Evolutionary conservation across 2,329 filamentous ascomycete genomes (phyloP).

Genomic region (Ophiostoma himal-ulmi): DNA sequence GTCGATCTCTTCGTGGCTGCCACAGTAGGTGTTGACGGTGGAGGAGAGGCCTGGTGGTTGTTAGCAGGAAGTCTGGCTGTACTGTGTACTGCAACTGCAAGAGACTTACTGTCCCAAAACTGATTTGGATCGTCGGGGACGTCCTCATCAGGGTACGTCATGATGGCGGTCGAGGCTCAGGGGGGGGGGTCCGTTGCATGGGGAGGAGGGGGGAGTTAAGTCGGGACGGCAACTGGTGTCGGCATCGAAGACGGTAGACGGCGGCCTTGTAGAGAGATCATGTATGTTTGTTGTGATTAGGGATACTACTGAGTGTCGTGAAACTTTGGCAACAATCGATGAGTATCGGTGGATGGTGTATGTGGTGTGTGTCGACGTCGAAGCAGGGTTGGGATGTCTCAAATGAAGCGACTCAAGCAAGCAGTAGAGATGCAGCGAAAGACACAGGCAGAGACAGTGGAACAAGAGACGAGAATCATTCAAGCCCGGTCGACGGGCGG

Average conservation of each 20-base stretch:
- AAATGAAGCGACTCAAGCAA: neutral
- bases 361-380: neutral
- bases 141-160: slow-evolving; percentile 11
- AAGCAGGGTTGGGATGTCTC: neutral
- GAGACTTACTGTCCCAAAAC: slow-evolving; percentile 3
- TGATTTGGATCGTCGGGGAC: slow-evolving; percentile 3
- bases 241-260: slow-evolving; percentile 3
- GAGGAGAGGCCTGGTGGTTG: neutral
- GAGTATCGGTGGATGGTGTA: neutral
- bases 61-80: too few species aligned
- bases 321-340: neutral
- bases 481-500: neutral
- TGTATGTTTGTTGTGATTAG: neutral
- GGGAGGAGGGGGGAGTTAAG: neutral
- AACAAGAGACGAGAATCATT: neutral
- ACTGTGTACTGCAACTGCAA: neutral
- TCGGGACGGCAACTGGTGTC: slow-evolving; percentile 5
- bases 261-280: neutral
- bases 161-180: slow-evolving; percentile 4
- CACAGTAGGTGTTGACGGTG: neutral
- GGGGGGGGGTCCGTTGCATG: neutral
- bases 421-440: neutral
- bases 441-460: neutral
- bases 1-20: slow-evolving; percentile 52
- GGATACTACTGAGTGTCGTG: neutral